Conservation (phyloP, 2,329 filamentous ascomycete species). For the Metarhizium brunneum region DNA sequence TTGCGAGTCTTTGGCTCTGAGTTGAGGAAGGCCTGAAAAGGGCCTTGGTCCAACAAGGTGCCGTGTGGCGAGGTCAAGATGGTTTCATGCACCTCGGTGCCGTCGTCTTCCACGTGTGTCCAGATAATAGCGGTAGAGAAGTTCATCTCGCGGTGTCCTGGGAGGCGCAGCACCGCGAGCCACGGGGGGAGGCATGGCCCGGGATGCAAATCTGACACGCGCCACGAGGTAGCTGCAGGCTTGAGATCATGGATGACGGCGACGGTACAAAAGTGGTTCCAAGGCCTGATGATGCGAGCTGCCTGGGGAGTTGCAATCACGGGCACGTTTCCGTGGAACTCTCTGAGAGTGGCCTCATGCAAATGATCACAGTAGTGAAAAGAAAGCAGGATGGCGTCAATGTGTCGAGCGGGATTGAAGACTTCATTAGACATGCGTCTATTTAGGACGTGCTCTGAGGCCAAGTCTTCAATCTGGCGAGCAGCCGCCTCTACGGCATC, state of each 20-base stretch:
- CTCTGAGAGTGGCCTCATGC: constrained; percentile 7
- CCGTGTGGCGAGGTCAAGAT: constrained; percentile 7
- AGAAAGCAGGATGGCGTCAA: constrained; percentile 6
- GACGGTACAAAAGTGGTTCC: constrained; percentile 8
- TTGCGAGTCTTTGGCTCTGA: constrained; percentile 6
- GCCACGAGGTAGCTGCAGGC: constrained; percentile 3
- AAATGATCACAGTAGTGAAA: constrained; percentile 8
- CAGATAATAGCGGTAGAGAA: constrained; percentile 8
- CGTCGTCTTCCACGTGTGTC: constrained; percentile 1
- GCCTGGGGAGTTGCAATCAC: constrained; percentile 7
- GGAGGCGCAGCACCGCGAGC: constrained; percentile 6
- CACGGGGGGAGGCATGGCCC: constrained; percentile 4
- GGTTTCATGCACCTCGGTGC: constrained; percentile 4
- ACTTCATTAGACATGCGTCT: constrained; percentile 8
- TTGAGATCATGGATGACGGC: constrained; percentile 2
- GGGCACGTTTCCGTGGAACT: constrained; percentile 5
- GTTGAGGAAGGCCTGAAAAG: constrained; percentile 6
- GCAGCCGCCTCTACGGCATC: constrained; percentile 6
- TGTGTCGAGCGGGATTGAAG: constrained; percentile 8
- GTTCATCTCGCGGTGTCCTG: constrained; percentile 9
- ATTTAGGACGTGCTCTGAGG: constrained; percentile 5
- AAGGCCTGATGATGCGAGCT: constrained; percentile 7
- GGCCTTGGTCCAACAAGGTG: constrained; percentile 2
- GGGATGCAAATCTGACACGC: constrained; percentile 1
- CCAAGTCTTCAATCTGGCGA: constrained; percentile 7